phyloP scores from a whole-genome alignment of 1,284 basidiomycete genomes.

The Ganoderma lucidum region DNA sequence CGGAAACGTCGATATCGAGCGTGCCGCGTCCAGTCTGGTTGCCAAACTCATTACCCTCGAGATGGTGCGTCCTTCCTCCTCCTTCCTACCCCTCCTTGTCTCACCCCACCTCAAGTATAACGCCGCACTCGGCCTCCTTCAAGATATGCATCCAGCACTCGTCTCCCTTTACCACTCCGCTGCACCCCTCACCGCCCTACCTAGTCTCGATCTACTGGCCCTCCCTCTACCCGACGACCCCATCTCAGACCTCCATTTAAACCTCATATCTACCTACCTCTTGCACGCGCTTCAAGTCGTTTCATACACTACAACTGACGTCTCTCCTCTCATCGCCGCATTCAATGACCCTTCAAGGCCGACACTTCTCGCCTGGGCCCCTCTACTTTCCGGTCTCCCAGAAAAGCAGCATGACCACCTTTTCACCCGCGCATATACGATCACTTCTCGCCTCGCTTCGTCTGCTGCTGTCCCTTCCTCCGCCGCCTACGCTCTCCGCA shows the following conservation, averaged over 20 bases:
- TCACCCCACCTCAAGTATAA: slow-evolving; percentile 52
- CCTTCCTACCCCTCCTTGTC: slow-evolving; percentile 15
- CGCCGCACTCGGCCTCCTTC: slow-evolving; percentile 52
- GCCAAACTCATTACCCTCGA: slow-evolving; percentile 72
- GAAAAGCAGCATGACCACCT: slow-evolving; percentile 63
- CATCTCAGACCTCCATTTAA: slow-evolving; percentile 53
- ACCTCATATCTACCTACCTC: slow-evolving; percentile 65
- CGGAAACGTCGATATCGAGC: slow-evolving; percentile 70
- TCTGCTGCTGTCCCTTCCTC: slow-evolving; percentile 30
- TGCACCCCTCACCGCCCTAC: slow-evolving; percentile 27
- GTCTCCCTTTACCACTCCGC: slow-evolving; percentile 40
- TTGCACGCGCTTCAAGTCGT: slow-evolving; percentile 56
- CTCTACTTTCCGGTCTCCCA: slow-evolving; percentile 50
- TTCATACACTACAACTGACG: slow-evolving; percentile 38
- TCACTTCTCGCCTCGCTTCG: slow-evolving; percentile 54
- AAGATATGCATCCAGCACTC: slow-evolving; percentile 55
- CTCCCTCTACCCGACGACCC: slow-evolving; percentile 50
- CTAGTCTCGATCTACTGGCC: slow-evolving; percentile 47
- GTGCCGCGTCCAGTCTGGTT: slow-evolving; percentile 69
- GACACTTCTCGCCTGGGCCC: slow-evolving; percentile 63
- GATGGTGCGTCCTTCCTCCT: slow-evolving; percentile 55
- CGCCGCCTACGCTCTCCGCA: slow-evolving; percentile 52
- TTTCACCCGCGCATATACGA: slow-evolving; percentile 65
- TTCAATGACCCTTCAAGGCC: slow-evolving; percentile 48
- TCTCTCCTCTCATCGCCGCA: slow-evolving; percentile 43